Evolutionary conservation across 495 filamentous ascomycete genomes (phyloP).

Genomic region (Baudoinia panamericana): DNA sequence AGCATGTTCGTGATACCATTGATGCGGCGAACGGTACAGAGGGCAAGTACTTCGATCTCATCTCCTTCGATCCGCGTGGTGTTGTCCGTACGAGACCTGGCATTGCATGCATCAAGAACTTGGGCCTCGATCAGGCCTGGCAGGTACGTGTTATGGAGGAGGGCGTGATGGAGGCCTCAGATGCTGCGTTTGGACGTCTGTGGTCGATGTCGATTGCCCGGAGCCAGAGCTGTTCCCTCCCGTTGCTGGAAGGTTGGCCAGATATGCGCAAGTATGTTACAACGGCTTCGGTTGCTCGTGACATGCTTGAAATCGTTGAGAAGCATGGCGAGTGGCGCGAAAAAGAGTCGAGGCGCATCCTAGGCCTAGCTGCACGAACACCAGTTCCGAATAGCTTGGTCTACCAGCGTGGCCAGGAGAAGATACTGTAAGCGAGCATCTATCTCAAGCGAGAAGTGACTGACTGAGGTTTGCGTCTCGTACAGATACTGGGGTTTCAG

Average conservation of each 20-base stretch:
- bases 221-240: conserved; percentile 23
- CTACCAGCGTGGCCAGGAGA: conserved; percentile 8
- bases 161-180: conserved; percentile 28
- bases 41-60: conserved; percentile 39
- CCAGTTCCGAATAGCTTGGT: neutral
- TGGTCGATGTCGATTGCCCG: conserved; percentile 29
- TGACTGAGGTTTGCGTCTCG: too few relatives aligned
- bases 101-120: conserved; percentile 35
- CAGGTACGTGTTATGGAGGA: conserved; percentile 20
- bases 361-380: conserved; percentile 17
- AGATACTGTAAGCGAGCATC: too few relatives aligned
- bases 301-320: conserved; percentile 21
- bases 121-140: conserved; percentile 20
- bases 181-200: conserved; percentile 27
- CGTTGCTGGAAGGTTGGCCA: conserved; percentile 15
- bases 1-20: conserved; percentile 21
- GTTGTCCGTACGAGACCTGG: conserved; percentile 27
- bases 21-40: conserved; percentile 1
- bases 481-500: conserved; percentile 16
- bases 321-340: conserved; percentile 35
- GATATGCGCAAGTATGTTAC: conserved; percentile 28
- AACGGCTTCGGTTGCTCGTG: conserved; percentile 19
- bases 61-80: conserved; percentile 40
- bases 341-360: conserved; percentile 17
- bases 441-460: too few relatives aligned